phyloP scores from a whole-genome alignment of 805 yeast species.

The Nakazawaea populi region DNA sequence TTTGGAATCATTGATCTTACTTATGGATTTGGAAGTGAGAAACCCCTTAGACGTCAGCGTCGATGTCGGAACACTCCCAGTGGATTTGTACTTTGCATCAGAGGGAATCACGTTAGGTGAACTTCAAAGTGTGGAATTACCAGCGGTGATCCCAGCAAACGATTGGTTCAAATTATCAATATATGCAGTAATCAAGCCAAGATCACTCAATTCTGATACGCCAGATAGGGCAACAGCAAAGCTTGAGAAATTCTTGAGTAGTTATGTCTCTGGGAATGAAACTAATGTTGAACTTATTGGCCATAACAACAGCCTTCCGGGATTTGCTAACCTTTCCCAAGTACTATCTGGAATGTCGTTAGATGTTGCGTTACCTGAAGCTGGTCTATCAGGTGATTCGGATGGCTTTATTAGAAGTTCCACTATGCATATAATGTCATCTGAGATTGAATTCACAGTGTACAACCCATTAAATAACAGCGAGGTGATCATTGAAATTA shows the following conservation, averaged over 20 bases:
- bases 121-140: constrained; percentile 17
- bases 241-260: constrained; percentile 31
- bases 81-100: constrained; percentile 23
- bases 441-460: constrained; percentile 48
- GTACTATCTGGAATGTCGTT: constrained; percentile 20
- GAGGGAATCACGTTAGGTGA: constrained; percentile 30
- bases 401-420: constrained; percentile 41
- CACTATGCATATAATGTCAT: constrained; percentile 48
- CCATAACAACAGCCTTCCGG: constrained; percentile 18
- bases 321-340: constrained; percentile 18
- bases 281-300: constrained; percentile 27
- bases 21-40: constrained; percentile 23
- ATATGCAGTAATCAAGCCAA: constrained; percentile 13
- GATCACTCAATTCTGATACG: constrained; percentile 10
- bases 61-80: constrained; percentile 18
- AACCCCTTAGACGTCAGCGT: constrained; percentile 28
- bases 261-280: constrained; percentile 30
- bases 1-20: constrained; percentile 18
- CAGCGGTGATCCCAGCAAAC: constrained; percentile 7
- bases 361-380: constrained; percentile 22
- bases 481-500: constrained; percentile 34
- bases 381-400: constrained; percentile 6
- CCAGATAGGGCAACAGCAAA: constrained; percentile 14
- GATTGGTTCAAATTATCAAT: constrained; percentile 15
- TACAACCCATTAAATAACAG: constrained; percentile 49